Base-by-base conservation (phyloP, 2,329 filamentous ascomycete genomes). In the Cytospora paraplurivora region DNA sequence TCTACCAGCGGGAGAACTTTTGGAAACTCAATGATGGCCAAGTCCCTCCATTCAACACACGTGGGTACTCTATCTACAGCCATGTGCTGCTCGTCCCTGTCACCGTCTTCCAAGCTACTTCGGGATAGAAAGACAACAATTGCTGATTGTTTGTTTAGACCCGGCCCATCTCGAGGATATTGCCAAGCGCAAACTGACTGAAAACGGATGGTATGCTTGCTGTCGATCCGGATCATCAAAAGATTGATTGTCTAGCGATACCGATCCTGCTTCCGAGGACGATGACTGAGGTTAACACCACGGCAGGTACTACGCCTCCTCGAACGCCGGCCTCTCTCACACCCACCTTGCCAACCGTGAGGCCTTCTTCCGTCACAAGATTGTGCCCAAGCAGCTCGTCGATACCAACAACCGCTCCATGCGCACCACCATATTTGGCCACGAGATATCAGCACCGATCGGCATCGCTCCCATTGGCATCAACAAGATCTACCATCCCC, bases 381-480 rank as follows among this genome's bases (percentile, higher is more conserved):
- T 89, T 68, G 78, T 89, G 54, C 85, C 86, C 0, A 80, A 81
- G 52, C 84, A 83, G 77, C 81, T 89, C 1, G 79, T 87, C 50
- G 84, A 88, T 72, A 88, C 83, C 8, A 86, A 84, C 69, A 73
- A 73, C 37, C 81, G 85, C 44, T 85, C 88, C 68, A 86, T 84
- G 1, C 74, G 75, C 1, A 84, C 84, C 13, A 76, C 75, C 4
- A 84, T 89, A 65, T 89, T 88, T 72, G 83, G 85, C 15, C 83
- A 88, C 71, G 78, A 79, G 56, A 81, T 85, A 15, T 77, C 80
- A 2, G 85, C 85, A 0, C 86, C 86, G 0, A 83, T 89, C 57
- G 85, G 84, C n/a, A 86, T 89, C 69, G 83, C 86, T 0, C 85
- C 86, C 0, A 82, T 88, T 34, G 86, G 86, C 5, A 88, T 89